These are phyloP conservation scores for Pseudohyphozyma bogoriensis DNA, from an alignment of 768 basidiomycete genomes.

Conservation along the genomic window DNA sequence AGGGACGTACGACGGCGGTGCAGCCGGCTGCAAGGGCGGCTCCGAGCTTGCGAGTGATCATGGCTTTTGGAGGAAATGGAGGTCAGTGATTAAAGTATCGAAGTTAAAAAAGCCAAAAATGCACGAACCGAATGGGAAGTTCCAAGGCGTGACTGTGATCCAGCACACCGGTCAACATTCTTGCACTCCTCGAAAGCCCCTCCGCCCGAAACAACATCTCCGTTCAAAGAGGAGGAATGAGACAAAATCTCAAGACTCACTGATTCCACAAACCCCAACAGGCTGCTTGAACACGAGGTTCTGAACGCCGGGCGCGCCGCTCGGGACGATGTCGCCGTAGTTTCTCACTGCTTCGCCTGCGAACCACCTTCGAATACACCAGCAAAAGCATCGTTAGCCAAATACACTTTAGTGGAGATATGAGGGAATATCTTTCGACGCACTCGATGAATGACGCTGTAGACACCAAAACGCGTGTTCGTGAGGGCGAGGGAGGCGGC, in stretches of 20 bases:
- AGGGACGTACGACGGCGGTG: conserved; percentile 52
- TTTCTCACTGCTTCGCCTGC: conserved; percentile 86
- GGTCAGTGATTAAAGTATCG: neutral
- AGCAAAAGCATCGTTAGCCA: neutral
- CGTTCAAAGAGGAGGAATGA: no score
- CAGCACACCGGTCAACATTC: no score
- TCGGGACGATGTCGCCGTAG: conserved; percentile 86
- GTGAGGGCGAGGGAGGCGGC: no score
- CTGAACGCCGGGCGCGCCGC: conserved; percentile 55
- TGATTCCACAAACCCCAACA: conserved; percentile 40
- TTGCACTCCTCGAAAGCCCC: no score
- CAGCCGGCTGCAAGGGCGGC: conserved; percentile 90
- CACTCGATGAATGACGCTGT: conserved; percentile 32
- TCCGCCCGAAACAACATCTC: no score
- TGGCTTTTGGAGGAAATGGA: no score
- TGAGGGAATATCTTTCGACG: neutral
- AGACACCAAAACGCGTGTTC: conserved; percentile 53
- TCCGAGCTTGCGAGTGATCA: conserved; percentile 71
- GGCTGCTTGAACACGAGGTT: conserved; percentile 92
- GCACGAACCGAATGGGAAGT: conserved; percentile 31
- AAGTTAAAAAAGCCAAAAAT: conserved; percentile 10
- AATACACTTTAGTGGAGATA: neutral
- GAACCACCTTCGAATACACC: conserved; percentile 35
- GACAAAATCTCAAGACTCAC: no score
- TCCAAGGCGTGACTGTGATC: conserved; percentile 34